A percentile compares a stretch with the other conserved stretches of the same genome.
Evolutionary conservation across 2,329 filamentous ascomycete genomes (phyloP).

Genomic region (Talaromyces marneffei): DNA sequence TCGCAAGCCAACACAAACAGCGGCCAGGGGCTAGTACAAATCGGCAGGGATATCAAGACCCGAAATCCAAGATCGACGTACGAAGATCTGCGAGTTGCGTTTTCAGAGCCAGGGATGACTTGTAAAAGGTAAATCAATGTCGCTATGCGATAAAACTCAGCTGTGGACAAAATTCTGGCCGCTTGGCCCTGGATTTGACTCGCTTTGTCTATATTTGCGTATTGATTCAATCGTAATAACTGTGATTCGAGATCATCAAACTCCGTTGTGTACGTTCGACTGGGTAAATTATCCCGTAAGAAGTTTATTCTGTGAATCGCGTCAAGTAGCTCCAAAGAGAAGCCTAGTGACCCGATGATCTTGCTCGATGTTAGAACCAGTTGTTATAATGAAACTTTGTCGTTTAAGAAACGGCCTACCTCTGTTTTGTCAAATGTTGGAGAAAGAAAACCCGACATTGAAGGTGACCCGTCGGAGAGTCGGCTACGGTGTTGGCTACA

Average conservation of each 20-base stretch:
- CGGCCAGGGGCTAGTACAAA: constrained; percentile 11
- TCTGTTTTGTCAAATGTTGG: not conserved
- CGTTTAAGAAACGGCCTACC: not conserved
- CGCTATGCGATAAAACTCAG: not conserved
- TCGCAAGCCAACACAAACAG: constrained; percentile 9
- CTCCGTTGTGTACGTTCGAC: not conserved
- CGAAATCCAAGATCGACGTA: constrained; percentile 2
- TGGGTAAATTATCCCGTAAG: not conserved
- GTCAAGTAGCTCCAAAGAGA: constrained; percentile 1
- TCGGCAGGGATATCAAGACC: not conserved
- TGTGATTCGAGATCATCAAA: not conserved
- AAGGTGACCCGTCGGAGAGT: not conserved
- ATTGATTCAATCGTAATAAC: not conserved
- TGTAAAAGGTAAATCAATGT: not conserved
- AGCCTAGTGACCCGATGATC: constrained; percentile 5
- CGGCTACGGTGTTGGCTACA: not conserved
- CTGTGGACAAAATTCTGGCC: not conserved
- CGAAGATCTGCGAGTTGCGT: not conserved
- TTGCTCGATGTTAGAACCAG: not conserved
- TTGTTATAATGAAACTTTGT: not conserved
- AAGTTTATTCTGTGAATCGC: constrained; percentile 4
- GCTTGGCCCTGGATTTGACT: not conserved
- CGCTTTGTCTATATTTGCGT: not conserved
- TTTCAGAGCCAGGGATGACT: not conserved
- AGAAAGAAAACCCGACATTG: not conserved